Evolutionary conservation across 495 filamentous ascomycete genomes (phyloP).

Genomic region (Acidomyces sp.): DNA sequence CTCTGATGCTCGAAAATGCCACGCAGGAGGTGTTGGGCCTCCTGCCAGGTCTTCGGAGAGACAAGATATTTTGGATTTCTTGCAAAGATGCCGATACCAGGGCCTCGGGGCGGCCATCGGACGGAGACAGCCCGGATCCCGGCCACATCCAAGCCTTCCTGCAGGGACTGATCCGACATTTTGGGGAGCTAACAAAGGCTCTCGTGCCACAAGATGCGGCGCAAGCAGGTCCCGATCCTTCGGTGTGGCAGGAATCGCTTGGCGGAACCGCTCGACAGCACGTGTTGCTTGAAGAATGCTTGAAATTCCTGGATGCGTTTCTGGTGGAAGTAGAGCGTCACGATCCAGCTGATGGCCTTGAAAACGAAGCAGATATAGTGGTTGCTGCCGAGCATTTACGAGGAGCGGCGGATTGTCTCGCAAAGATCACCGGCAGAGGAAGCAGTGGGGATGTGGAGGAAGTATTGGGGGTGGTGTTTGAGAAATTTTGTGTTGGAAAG

Average conservation of each 20-base stretch:
- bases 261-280: slow-evolving; percentile 84
- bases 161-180: slow-evolving; percentile 50
- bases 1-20: slow-evolving; percentile 15
- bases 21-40: slow-evolving; percentile 13
- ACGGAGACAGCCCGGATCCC: slow-evolving; percentile 32
- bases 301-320: slow-evolving; percentile 56
- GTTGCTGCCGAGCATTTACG: slow-evolving; percentile 84
- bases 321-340: slow-evolving; percentile 25
- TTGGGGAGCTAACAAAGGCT: slow-evolving; percentile 58
- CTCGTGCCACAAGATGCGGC: slow-evolving; percentile 22
- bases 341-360: slow-evolving; percentile 22
- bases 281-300: slow-evolving; percentile 61
- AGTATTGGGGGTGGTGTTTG: slow-evolving; percentile 91
- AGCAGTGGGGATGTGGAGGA: slow-evolving; percentile 90
- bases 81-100: slow-evolving; percentile 36
- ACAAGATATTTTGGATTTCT: slow-evolving; percentile 52
- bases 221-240: slow-evolving; percentile 29
- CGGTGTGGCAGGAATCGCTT: slow-evolving; percentile 68
- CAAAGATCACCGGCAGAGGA: slow-evolving; percentile 76
- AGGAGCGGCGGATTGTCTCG: slow-evolving; percentile 63
- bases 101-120: slow-evolving; percentile 13
- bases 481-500: slow-evolving; percentile 82
- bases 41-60: slow-evolving; percentile 22
- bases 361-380: slow-evolving; percentile 61
- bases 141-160: slow-evolving; percentile 59